A percentile compares a stretch with the other conserved stretches of the same genome.
Conservation (phyloP, 1,284 basidiomycete genomes). For the Cronartium quercuum region DNA sequence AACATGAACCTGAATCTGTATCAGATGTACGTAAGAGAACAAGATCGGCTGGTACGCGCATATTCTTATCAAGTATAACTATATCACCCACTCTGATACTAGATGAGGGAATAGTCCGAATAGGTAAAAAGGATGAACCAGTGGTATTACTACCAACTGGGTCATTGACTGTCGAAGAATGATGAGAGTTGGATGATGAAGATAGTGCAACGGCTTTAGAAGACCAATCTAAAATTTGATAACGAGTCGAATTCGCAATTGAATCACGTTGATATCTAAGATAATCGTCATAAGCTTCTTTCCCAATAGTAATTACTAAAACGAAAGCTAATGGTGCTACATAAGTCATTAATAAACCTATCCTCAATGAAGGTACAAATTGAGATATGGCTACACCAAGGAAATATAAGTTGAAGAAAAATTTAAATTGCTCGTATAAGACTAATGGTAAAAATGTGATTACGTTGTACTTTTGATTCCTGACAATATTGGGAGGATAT, state of each 20-base stretch:
- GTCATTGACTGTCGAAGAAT: slow-evolving; percentile 48
- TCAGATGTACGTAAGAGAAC: slow-evolving; percentile 83
- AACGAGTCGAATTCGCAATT: slow-evolving; percentile 89
- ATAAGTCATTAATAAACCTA: slow-evolving; percentile 79
- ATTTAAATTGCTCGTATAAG: slow-evolving; percentile 99
- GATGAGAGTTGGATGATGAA: slow-evolving; percentile 41
- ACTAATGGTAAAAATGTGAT: slow-evolving; percentile 92
- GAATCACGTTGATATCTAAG: slow-evolving; percentile 81
- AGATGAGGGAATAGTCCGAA: slow-evolving; percentile 68
- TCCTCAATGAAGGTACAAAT: slow-evolving; percentile 92
- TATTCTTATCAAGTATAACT: slow-evolving; percentile 89
- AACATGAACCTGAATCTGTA: slow-evolving; percentile 74
- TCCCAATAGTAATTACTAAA: slow-evolving; percentile 88
- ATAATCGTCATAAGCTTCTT: slow-evolving; percentile 98
- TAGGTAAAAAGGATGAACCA: slow-evolving; percentile 40
- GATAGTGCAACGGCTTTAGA: slow-evolving; percentile 45
- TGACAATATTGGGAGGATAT: slow-evolving; percentile 70
- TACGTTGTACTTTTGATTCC: slow-evolving; percentile 96
- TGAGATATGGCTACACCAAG: slow-evolving; percentile 92
- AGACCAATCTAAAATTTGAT: slow-evolving; percentile 67
- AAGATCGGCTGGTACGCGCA: slow-evolving; percentile 91
- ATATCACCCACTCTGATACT: slow-evolving; percentile 85
- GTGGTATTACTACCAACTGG: slow-evolving; percentile 3
- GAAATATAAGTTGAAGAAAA: slow-evolving; percentile 99
- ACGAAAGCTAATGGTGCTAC: slow-evolving; percentile 94